A percentile compares a stretch with the other conserved stretches of the same genome.
phyloP scores from a whole-genome alignment of 106 monocot species.

The Platanthera guangdongensis region DNA sequence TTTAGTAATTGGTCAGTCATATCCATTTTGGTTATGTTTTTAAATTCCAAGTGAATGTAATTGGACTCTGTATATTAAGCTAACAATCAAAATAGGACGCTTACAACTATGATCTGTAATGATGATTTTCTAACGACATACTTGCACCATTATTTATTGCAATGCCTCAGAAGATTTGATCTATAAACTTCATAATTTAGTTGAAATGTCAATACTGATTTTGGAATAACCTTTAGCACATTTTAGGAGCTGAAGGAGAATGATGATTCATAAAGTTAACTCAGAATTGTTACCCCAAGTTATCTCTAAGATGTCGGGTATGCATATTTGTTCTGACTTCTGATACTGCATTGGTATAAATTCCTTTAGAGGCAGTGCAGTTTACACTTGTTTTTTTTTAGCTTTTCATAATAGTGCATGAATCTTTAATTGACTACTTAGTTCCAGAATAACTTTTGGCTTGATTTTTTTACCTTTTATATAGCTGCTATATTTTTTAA shows the following conservation, averaged over 20 bases:
- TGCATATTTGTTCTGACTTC: neutral
- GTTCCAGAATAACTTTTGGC: neutral
- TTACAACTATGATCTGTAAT: too few species aligned
- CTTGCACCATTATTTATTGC: too few species aligned
- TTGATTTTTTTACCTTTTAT: neutral
- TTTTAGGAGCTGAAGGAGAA: neutral
- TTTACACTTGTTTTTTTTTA: neutral
- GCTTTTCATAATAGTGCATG: neutral
- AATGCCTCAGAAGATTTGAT: neutral
- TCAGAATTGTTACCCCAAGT: neutral
- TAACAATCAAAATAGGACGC: too few species aligned
- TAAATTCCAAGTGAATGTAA: too few species aligned
- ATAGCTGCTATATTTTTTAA: too few species aligned
- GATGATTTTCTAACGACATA: too few species aligned
- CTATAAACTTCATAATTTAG: neutral
- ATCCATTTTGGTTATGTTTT: too few species aligned
- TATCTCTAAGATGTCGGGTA: neutral
- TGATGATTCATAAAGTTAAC: neutral
- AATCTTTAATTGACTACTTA: neutral
- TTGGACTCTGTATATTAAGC: too few species aligned
- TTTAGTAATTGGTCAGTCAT: too few species aligned
- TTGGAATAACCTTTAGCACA: neutral
- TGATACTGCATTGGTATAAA: neutral
- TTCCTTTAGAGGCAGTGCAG: neutral
- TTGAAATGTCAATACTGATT: neutral